Base-by-base conservation (phyloP, 768 basidiomycete genomes). In the Boletus rubescentipes region DNA sequence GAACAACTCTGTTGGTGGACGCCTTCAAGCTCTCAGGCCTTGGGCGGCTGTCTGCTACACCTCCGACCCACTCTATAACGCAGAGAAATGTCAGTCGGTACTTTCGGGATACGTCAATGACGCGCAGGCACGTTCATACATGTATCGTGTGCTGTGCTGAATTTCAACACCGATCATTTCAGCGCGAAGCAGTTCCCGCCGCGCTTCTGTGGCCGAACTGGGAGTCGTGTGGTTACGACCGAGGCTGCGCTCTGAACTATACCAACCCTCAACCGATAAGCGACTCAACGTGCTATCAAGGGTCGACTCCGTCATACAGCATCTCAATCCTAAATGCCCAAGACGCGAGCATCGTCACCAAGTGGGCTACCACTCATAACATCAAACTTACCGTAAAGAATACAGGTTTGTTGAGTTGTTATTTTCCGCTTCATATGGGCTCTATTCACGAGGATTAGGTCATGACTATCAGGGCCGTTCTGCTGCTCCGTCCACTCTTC, bases 141-240 rank as follows among this genome's bases (percentile, higher is more conserved):
- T 39, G 1, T 29, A 18, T 18, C 20, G 26, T 10, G 16, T 39
- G 6, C 10, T 5, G 10, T 30, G 11, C 30, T 38, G 5, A 20
- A 26, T 20, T 21, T 30, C 43, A n/a, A 50, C 38, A 18, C 20
- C 23, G 8, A 7, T 16, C 21, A 18, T 20, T 21, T 46, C 39
- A 66, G 65, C 65, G 65, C 23, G 65, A 60, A 56, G 51, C 49
- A 6, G 38, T 42, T 12, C 34, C 65, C 1, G 26, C 62, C 0
- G 62, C 65, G 4, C 58, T 67, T 10, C 39, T 66, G 15, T 66
- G 58, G 65, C 0, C 51, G 14, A 66, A 66, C 49, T 67, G 60
- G 60, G 65, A 67, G 41, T 31, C 57, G 3, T 66, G 65, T 31
- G 42, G 52, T 15, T 67, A 54, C 11, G 45, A 11, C 5, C 36